Evolutionary conservation across 192 early-diverging fungal genomes (phyloP).

Genomic region (Chytriomyces confervae): DNA sequence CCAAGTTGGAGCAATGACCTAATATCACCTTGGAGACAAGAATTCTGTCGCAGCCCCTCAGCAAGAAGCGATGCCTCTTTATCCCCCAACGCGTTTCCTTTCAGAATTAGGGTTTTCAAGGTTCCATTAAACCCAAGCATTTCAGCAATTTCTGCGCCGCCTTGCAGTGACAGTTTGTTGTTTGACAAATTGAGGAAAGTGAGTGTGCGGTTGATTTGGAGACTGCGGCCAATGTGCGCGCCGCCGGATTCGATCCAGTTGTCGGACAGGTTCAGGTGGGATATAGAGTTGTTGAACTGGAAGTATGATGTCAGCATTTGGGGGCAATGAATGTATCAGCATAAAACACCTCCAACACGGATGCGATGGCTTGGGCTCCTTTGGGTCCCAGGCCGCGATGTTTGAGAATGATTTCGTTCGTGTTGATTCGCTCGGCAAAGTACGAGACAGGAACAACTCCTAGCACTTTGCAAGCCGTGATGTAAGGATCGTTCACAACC

Average conservation of each 20-base stretch:
- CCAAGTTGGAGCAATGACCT: background rate
- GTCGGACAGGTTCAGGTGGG: conserved; percentile 50
- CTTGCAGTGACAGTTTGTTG: conserved; percentile 48
- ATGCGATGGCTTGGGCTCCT: conserved; percentile 55
- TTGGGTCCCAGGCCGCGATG: conserved; percentile 57
- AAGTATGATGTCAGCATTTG: background rate
- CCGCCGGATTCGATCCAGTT: conserved; percentile 59
- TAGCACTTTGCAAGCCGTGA: conserved; percentile 49
- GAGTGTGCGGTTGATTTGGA: conserved; percentile 52
- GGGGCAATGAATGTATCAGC: too few relatives aligned
- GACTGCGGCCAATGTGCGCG: conserved; percentile 39
- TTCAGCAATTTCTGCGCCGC: conserved; percentile 47
- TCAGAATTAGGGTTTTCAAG: conserved; percentile 50
- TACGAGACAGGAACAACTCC: conserved; percentile 56
- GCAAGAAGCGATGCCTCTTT: conserved; percentile 52
- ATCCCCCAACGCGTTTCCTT: conserved; percentile 55
- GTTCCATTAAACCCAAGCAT: conserved; percentile 57
- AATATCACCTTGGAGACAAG: conserved; percentile 44
- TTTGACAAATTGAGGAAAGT: conserved; percentile 46
- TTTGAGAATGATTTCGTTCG: conserved; percentile 47
- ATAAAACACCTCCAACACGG: conserved; percentile 52
- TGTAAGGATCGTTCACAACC: conserved; percentile 44
- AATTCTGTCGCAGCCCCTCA: conserved; percentile 56
- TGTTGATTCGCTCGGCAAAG: conserved; percentile 22
- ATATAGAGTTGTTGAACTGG: conserved; percentile 45